Evolutionary conservation across 2,329 filamentous ascomycete species (phyloP).

Genomic region (Colletotrichum magnum): DNA sequence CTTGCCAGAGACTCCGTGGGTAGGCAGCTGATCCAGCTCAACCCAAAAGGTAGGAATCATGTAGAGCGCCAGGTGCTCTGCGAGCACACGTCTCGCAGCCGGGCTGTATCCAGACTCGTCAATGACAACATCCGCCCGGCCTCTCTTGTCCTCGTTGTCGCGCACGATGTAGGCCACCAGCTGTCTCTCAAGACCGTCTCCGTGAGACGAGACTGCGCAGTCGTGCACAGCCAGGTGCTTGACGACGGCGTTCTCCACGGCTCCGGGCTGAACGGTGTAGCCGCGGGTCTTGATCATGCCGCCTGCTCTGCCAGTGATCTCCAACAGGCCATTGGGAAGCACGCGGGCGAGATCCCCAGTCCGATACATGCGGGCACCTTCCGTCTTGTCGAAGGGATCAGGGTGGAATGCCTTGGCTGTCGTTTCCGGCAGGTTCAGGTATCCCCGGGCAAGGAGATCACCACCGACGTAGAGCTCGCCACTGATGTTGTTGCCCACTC

Average conservation of each 20-base stretch:
- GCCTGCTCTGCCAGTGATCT: slow-evolving; percentile 82
- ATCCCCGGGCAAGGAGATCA: slow-evolving; percentile 80
- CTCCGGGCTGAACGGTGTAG: slow-evolving; percentile 83
- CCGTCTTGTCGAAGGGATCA: slow-evolving; percentile 72
- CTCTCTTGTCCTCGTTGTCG: slow-evolving; percentile 71
- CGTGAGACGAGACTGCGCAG: slow-evolving; percentile 80
- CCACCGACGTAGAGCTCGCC: slow-evolving; percentile 86
- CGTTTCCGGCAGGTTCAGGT: slow-evolving; percentile 84
- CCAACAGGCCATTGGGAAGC: slow-evolving; percentile 76
- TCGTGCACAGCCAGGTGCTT: slow-evolving; percentile 78
- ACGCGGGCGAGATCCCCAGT: slow-evolving; percentile 80
- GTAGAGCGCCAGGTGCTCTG: slow-evolving; percentile 80
- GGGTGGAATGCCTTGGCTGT: slow-evolving; percentile 80
- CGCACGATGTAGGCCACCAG: slow-evolving; percentile 83
- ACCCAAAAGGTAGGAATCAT: slow-evolving; percentile 89
- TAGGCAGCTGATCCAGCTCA: slow-evolving; percentile 78
- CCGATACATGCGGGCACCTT: slow-evolving; percentile 79
- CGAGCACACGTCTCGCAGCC: slow-evolving; percentile 74
- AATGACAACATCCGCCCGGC: slow-evolving; percentile 74
- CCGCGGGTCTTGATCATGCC: slow-evolving; percentile 87
- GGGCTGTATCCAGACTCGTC: slow-evolving; percentile 81
- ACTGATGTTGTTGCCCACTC: slow-evolving; percentile 71
- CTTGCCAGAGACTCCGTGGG: slow-evolving; percentile 85
- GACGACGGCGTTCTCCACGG: slow-evolving; percentile 81
- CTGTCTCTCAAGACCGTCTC: slow-evolving; percentile 82